Conservation (phyloP, 1,284 basidiomycete species). For the Crepidotus sp. region DNA sequence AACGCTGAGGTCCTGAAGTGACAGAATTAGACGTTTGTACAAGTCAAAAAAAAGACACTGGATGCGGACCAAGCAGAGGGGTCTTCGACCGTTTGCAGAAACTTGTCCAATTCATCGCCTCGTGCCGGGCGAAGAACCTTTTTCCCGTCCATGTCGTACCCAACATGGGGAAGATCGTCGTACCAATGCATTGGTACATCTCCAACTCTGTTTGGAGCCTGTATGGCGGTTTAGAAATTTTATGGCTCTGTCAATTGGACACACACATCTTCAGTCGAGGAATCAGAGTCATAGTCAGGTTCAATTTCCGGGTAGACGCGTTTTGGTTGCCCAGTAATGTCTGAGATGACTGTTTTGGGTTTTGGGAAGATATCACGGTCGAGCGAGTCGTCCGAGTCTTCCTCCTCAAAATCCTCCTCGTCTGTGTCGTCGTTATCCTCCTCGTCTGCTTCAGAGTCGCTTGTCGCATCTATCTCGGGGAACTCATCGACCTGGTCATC, state of each 20-base stretch:
- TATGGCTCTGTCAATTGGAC: constrained; percentile 8
- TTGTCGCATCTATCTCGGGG: constrained; percentile 46
- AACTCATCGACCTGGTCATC: constrained; percentile 43
- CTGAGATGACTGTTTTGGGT: constrained; percentile 62
- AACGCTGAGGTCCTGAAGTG: constrained; percentile 80
- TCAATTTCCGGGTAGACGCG: constrained; percentile 92
- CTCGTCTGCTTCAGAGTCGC: constrained; percentile 39
- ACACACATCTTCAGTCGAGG: constrained; percentile 91
- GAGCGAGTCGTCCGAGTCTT: constrained; percentile 31
- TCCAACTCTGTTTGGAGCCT: constrained; percentile 92
- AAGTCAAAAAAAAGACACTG: not conserved
- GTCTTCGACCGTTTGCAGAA: constrained; percentile 90
- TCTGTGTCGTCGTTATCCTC: constrained; percentile 30
- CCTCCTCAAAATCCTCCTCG: constrained; percentile 32
- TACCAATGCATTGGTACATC: constrained; percentile 98
- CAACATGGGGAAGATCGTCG: constrained; percentile 98
- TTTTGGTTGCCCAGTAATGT: constrained; percentile 84
- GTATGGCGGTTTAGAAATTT: constrained; percentile 12
- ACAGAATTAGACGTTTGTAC: not conserved
- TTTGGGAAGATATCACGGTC: constrained; percentile 48
- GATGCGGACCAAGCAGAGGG: constrained; percentile 72
- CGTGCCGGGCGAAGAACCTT: constrained; percentile 90
- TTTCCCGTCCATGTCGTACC: constrained; percentile 94
- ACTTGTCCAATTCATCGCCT: constrained; percentile 97
- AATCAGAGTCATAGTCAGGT: constrained; percentile 94